Percentiles rank a stretch among this genome's conserved stretches.
phyloP scores from a whole-genome alignment of 768 basidiomycete genomes.

The Pulveroboletus sp. region DNA sequence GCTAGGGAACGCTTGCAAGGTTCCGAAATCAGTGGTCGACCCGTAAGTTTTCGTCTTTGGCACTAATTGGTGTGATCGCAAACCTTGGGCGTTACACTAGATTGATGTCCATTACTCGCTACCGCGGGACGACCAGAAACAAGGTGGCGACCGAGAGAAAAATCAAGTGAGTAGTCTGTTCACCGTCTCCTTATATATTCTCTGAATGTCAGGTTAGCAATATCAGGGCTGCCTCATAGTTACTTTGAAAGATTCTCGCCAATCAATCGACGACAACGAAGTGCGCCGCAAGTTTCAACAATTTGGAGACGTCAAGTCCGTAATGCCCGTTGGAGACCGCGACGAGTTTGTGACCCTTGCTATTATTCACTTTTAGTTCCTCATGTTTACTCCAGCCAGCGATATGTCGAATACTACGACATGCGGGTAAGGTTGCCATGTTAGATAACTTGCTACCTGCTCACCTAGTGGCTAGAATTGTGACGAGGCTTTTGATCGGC shows the following conservation, averaged over 20 bases:
- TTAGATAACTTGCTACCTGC: not conserved
- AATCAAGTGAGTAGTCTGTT: slow-evolving; percentile 62
- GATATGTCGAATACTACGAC: slow-evolving; percentile 94
- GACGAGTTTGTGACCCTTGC: slow-evolving; percentile 44
- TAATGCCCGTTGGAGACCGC: slow-evolving; percentile 64
- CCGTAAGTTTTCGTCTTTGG: slow-evolving; percentile 55
- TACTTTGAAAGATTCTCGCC: slow-evolving; percentile 68
- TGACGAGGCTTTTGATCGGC: slow-evolving; percentile 73
- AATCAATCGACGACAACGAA: slow-evolving; percentile 79
- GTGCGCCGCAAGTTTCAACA: slow-evolving; percentile 83
- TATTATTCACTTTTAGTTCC: not conserved
- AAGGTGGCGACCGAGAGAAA: slow-evolving; percentile 61
- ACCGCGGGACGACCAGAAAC: slow-evolving; percentile 80
- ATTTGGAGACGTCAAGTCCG: slow-evolving; percentile 86
- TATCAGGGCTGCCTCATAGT: slow-evolving; percentile 84
- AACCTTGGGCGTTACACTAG: slow-evolving; percentile 39
- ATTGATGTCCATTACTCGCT: slow-evolving; percentile 99
- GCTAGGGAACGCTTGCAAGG: slow-evolving; percentile 91
- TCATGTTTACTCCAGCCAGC: slow-evolving; percentile 53
- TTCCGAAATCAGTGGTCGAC: slow-evolving; percentile 81
- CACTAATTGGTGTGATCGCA: slow-evolving; percentile 1
- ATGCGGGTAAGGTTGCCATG: slow-evolving; percentile 56
- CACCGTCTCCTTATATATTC: not conserved
- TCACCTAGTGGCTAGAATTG: slow-evolving; percentile 50
- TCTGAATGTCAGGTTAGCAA: slow-evolving; percentile 42